These are phyloP conservation scores for Oxytropis ochrocephala DNA, from an alignment of 306 rosid species.

Conservation along the genomic window DNA sequence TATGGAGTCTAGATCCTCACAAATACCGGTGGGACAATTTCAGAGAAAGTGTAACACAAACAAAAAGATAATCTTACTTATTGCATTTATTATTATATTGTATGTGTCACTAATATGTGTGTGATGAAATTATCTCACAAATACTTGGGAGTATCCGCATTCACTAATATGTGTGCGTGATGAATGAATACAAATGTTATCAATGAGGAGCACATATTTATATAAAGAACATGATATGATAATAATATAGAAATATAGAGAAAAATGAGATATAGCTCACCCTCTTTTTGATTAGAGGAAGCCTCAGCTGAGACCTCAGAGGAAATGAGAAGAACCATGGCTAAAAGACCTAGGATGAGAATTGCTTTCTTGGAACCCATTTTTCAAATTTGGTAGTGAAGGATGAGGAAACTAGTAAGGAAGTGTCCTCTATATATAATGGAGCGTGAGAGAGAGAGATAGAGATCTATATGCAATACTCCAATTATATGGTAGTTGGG, in stretches of 20 bases:
- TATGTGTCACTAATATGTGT: too few relatives aligned
- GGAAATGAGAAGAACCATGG: constrained; percentile 22
- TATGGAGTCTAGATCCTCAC: too few relatives aligned
- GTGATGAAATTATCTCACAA: too few relatives aligned
- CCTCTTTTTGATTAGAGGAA: constrained; percentile 1
- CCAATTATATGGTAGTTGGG: neutral
- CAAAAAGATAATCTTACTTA: too few relatives aligned
- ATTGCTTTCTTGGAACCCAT: constrained; percentile 38
- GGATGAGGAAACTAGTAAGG: neutral
- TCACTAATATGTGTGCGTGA: too few relatives aligned
- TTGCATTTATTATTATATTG: too few relatives aligned
- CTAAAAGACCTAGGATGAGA: constrained; percentile 28
- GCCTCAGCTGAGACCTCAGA: constrained; percentile 11
- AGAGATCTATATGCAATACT: neutral
- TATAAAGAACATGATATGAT: too few relatives aligned
- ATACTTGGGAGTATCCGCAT: too few relatives aligned
- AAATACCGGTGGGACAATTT: too few relatives aligned
- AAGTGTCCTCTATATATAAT: constrained; percentile 14
- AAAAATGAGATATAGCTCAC: neutral
- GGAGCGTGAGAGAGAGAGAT: neutral
- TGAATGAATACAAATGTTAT: neutral
- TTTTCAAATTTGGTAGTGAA: neutral
- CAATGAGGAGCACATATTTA: too few relatives aligned
- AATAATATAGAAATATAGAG: neutral
- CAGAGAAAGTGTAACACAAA: too few relatives aligned